Conservation (phyloP, 345 rosid genomes). For the Eucalyptus erythrocorys region DNA sequence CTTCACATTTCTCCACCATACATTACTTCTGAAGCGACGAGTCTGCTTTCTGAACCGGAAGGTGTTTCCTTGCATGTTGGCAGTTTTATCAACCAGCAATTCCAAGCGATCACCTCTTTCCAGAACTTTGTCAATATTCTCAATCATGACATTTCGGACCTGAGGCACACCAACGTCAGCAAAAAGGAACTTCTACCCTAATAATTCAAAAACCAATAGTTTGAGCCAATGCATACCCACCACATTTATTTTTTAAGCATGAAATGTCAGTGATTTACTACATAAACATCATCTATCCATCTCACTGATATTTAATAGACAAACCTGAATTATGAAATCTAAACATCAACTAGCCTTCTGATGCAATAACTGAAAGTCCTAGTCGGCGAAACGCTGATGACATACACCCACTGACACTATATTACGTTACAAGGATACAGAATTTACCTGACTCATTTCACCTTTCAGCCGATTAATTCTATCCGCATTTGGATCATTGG, state of each 20-base stretch:
- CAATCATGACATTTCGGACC: slow-evolving; percentile 94
- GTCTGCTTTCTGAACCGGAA: slow-evolving; percentile 93
- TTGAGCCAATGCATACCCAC: not conserved
- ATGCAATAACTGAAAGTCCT: not conserved
- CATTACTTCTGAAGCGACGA: slow-evolving; percentile 67
- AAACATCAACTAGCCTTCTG: not conserved
- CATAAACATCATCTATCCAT: not conserved
- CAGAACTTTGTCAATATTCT: slow-evolving; percentile 87
- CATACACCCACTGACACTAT: not conserved
- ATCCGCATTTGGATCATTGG: slow-evolving; percentile 86
- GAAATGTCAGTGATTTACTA: not conserved
- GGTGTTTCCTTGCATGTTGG: slow-evolving; percentile 92
- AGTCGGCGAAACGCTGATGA: not conserved
- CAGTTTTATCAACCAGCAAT: slow-evolving; percentile 90
- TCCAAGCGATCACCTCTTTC: slow-evolving; percentile 94
- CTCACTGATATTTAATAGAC: not conserved
- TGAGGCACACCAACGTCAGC: not conserved
- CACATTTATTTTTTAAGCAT: not conserved
- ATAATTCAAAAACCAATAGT: not conserved
- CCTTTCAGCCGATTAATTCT: slow-evolving; percentile 83
- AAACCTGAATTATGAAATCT: not conserved
- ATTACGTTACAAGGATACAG: not conserved
- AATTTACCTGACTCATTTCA: slow-evolving; percentile 83
- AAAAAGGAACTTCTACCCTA: not conserved
- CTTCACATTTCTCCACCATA: slow-evolving; percentile 95